Conservation (phyloP, 108 stramenopile species). For the Fragilaria crotonensis region DNA sequence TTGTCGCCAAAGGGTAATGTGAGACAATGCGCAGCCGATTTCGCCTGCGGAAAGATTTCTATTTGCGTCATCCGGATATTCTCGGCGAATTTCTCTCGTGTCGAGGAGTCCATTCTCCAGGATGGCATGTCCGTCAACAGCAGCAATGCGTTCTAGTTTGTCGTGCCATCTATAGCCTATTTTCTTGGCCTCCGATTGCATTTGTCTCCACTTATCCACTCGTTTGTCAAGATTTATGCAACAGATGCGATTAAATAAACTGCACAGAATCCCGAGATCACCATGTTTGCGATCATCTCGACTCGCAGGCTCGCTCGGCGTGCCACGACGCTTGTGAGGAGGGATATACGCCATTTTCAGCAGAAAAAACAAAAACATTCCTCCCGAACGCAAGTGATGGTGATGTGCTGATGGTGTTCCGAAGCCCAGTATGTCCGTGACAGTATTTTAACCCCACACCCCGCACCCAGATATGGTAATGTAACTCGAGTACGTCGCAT, state of each 20-base stretch:
- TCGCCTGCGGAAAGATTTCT: constrained; percentile 24
- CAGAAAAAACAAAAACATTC: too few relatives aligned
- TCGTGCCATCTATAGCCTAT: neutral
- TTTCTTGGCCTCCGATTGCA: neutral
- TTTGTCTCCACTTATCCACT: constrained; percentile 10
- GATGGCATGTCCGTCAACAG: constrained; percentile 13
- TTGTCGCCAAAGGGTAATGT: constrained; percentile 27
- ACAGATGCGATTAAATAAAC: constrained; percentile 14
- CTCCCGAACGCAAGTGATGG: too few relatives aligned
- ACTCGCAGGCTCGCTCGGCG: too few relatives aligned
- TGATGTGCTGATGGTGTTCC: too few relatives aligned
- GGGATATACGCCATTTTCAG: constrained; percentile 17
- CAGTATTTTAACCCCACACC: too few relatives aligned
- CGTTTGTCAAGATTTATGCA: constrained; percentile 29
- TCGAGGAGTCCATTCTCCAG: constrained; percentile 24
- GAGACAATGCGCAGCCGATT: constrained; percentile 37
- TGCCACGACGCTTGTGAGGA: constrained; percentile 12
- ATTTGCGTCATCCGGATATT: constrained; percentile 5
- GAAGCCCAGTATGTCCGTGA: too few relatives aligned
- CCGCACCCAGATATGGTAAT: too few relatives aligned
- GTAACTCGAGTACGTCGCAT: too few relatives aligned
- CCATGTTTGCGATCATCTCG: too few relatives aligned
- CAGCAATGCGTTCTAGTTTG: constrained; percentile 22
- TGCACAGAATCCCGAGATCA: too few relatives aligned
- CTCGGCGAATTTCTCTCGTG: too few relatives aligned